Evolutionary conservation across 495 filamentous ascomycete genomes (phyloP).

Genomic region (Hypoxylon crocopeplum): DNA sequence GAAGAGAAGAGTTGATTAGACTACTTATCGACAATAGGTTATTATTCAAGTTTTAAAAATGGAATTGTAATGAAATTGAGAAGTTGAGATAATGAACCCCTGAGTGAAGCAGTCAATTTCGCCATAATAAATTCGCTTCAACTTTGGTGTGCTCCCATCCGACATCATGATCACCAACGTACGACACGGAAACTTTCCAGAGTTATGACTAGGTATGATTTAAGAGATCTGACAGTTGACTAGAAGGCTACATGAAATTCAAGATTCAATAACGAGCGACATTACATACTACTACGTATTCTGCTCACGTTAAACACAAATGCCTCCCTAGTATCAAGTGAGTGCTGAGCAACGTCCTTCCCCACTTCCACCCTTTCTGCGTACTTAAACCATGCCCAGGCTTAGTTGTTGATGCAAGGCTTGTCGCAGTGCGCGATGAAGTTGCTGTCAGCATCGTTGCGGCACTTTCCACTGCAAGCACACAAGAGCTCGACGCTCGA

Average conservation of each 20-base stretch:
- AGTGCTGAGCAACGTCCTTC: background rate
- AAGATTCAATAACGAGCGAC: constrained; percentile 16
- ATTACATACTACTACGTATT: constrained; percentile 10
- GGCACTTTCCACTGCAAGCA: constrained; percentile 46
- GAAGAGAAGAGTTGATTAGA: no score
- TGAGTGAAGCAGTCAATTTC: no score
- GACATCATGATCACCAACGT: no score
- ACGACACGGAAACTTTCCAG: background rate
- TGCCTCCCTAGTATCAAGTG: constrained; percentile 10
- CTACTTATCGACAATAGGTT: no score
- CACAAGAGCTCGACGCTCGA: constrained; percentile 47
- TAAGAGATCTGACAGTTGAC: background rate
- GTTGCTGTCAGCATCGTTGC: constrained; percentile 45
- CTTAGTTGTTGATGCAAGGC: constrained; percentile 37
- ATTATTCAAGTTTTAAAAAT: no score
- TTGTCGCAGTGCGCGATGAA: constrained; percentile 43
- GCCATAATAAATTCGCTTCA: no score
- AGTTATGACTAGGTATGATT: background rate
- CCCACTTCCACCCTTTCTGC: background rate
- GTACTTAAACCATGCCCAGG: background rate
- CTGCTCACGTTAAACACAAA: constrained; percentile 13
- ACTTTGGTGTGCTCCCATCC: no score
- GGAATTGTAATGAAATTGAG: no score
- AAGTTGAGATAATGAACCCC: no score
- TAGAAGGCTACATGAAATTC: constrained; percentile 3